Evolutionary conservation across 139 green algal species (phyloP).

Genomic region (Astrephomene gubernaculifera): DNA sequence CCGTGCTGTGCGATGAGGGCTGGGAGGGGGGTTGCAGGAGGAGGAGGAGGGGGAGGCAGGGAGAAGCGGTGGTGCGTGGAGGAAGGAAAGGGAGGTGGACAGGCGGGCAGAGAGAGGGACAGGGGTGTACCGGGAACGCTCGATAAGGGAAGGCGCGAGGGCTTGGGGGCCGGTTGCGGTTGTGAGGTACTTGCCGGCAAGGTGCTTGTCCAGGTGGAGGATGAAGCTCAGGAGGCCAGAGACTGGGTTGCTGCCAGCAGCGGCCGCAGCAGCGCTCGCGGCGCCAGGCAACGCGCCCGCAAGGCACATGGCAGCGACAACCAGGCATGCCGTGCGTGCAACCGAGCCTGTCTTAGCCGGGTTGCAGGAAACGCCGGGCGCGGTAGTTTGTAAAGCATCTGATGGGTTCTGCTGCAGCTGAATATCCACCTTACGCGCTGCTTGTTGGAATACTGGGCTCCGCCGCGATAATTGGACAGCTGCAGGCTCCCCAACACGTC

Average conservation of each 20-base stretch:
- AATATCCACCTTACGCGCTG: too few relatives aligned
- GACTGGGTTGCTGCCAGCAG: neutral
- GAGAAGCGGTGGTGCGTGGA: neutral
- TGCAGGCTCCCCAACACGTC: too few relatives aligned
- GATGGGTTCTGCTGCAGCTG: too few relatives aligned
- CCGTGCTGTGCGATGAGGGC: conserved; percentile 80
- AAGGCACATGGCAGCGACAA: neutral
- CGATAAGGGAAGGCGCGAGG: too few relatives aligned
- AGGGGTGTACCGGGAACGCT: neutral
- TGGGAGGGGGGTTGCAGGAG: neutral
- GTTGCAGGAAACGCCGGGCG: too few relatives aligned
- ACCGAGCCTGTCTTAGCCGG: too few relatives aligned
- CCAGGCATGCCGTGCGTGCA: neutral
- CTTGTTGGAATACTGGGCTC: too few relatives aligned
- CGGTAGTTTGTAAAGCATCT: too few relatives aligned
- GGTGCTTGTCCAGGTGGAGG: conserved; percentile 90
- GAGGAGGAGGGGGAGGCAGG: neutral
- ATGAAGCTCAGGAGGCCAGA: conserved; percentile 71
- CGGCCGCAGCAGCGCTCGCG: neutral
- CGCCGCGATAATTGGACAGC: too few relatives aligned
- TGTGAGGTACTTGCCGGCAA: conserved; percentile 58
- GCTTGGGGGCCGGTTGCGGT: too few relatives aligned
- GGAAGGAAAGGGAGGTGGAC: neutral
- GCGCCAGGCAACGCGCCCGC: neutral
- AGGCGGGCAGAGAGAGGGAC: neutral